These are phyloP conservation scores for Borovskyia barvae DNA, from an alignment of 208 protist species.

Conservation along the genomic window DNA sequence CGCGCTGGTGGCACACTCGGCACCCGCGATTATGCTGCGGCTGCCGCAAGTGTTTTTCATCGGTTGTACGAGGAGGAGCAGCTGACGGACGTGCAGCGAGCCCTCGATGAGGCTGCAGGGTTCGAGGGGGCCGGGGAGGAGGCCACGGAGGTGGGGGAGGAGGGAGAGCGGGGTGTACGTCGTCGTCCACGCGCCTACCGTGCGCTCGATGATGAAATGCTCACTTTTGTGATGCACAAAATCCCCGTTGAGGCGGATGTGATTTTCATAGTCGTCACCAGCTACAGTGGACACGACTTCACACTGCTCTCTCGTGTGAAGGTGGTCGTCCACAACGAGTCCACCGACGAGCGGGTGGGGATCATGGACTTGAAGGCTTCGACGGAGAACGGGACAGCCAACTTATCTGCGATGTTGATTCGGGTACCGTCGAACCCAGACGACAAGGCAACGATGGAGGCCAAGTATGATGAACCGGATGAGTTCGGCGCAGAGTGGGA, in stretches of 20 bases:
- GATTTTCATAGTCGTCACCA: constrained; percentile 75
- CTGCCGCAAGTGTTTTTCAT: constrained; percentile 50
- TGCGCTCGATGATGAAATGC: constrained; percentile 67
- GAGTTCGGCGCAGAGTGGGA: constrained; percentile 42
- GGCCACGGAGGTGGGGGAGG: constrained; percentile 11
- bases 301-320: constrained; percentile 35
- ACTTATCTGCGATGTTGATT: constrained; percentile 63
- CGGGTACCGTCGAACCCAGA: no score
- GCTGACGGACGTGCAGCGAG: constrained; percentile 52
- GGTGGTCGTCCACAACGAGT: constrained; percentile 66
- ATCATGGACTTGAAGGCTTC: constrained; percentile 51
- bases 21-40: constrained; percentile 28
- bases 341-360: constrained; percentile 54
- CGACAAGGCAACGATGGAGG: background rate
- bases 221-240: constrained; percentile 76
- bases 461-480: background rate
- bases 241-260: constrained; percentile 63
- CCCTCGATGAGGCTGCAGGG: constrained; percentile 29
- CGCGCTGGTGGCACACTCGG: background rate
- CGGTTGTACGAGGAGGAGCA: constrained; percentile 73
- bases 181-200: constrained; percentile 15
- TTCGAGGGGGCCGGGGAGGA: constrained; percentile 28
- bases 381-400: constrained; percentile 65
- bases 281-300: constrained; percentile 78
- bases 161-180: background rate